These are phyloP conservation scores for Cyberlindnera meyerae DNA, from an alignment of 805 yeast species.

Conservation along the genomic window DNA sequence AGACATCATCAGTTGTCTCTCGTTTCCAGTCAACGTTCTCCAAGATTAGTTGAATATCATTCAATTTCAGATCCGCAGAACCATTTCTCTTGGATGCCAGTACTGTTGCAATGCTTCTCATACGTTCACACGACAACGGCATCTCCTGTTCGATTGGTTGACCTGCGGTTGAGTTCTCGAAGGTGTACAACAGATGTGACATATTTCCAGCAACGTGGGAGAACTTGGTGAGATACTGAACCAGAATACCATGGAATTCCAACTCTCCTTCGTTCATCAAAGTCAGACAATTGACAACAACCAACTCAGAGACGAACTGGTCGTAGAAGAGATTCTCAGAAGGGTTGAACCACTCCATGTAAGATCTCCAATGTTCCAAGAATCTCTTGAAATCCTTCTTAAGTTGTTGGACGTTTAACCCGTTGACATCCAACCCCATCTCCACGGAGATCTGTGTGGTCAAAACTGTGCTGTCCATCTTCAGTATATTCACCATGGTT, in stretches of 20 bases:
- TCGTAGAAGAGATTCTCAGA: slow-evolving; percentile 11
- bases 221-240: slow-evolving; percentile 4
- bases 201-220: too few relatives aligned
- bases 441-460: too few relatives aligned
- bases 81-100: slow-evolving; percentile 7
- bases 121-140: slow-evolving; percentile 6
- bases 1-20: slow-evolving; percentile 31
- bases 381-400: slow-evolving; percentile 11
- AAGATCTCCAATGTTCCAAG: slow-evolving; percentile 8
- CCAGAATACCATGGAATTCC: slow-evolving; percentile 13
- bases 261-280: slow-evolving; percentile 13
- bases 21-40: slow-evolving; percentile 31
- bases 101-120: slow-evolving; percentile 4
- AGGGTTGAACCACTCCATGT: not conserved
- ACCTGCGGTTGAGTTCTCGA: too few relatives aligned
- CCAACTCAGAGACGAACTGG: slow-evolving; percentile 12
- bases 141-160: not conserved
- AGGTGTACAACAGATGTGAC: too few relatives aligned
- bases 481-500: slow-evolving; percentile 1
- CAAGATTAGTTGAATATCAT: slow-evolving; percentile 26
- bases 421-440: too few relatives aligned
- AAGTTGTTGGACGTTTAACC: not conserved
- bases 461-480: slow-evolving; percentile 6
- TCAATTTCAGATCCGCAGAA: slow-evolving; percentile 10
- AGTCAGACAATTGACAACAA: slow-evolving; percentile 11